phyloP scores from a whole-genome alignment of 2,329 filamentous ascomycete genomes.

The Penicillium sp. region DNA sequence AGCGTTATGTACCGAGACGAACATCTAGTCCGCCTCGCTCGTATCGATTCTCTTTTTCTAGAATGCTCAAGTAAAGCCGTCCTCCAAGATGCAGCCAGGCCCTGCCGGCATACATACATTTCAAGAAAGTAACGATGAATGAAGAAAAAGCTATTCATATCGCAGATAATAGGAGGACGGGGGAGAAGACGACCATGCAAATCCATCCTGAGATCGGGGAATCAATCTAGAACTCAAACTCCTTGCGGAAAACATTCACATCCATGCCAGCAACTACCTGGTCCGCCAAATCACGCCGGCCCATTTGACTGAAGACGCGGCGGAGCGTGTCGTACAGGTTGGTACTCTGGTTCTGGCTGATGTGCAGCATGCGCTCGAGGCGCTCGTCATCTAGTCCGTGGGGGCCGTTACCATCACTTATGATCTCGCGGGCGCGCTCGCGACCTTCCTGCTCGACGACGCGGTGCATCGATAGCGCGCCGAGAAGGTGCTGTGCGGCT shows the following conservation, averaged over 20 bases:
- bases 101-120: constrained; percentile 8
- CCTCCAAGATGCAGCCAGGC: constrained; percentile 17
- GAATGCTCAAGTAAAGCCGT: no score
- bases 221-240: constrained; percentile 73
- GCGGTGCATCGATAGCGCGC: constrained; percentile 92
- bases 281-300: constrained; percentile 79
- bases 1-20: no score
- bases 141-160: not conserved
- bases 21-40: no score
- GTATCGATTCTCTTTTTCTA: no score
- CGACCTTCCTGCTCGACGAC: constrained; percentile 82
- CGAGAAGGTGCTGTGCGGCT: constrained; percentile 87
- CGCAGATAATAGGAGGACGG: constrained; percentile 1
- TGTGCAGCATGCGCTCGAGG: constrained; percentile 78
- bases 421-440: constrained; percentile 77
- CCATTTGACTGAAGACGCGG: constrained; percentile 96
- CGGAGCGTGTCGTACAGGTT: constrained; percentile 93
- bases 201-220: constrained; percentile 6
- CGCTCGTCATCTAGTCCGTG: constrained; percentile 62
- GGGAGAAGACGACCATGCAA: no score
- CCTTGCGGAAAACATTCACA: constrained; percentile 79
- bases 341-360: constrained; percentile 83
- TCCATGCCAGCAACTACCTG: constrained; percentile 86
- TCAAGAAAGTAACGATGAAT: constrained; percentile 1
- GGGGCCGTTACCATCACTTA: constrained; percentile 55